phyloP scores from a whole-genome alignment of 2,329 filamentous ascomycete genomes.

The Colletotrichum acutatum region DNA sequence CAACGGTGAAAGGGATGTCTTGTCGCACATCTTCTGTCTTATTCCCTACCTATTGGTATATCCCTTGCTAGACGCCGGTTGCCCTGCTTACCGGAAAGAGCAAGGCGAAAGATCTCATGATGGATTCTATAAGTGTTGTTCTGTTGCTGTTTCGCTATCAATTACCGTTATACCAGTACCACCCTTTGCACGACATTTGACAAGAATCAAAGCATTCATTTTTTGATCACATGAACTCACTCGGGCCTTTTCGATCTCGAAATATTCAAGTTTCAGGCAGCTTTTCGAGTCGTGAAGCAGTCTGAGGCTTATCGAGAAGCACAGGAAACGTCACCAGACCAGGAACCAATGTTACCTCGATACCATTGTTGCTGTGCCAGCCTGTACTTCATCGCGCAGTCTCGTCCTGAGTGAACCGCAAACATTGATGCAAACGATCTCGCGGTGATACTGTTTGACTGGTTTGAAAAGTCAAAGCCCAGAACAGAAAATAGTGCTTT shows the following conservation, averaged over 20 bases:
- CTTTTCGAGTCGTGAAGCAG: background rate
- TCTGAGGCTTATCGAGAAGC: background rate
- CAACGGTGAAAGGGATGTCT: too few relatives aligned
- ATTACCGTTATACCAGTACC: conserved; percentile 1
- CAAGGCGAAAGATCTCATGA: background rate
- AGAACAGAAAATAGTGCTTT: background rate
- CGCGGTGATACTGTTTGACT: background rate
- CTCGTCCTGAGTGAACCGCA: background rate
- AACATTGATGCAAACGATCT: background rate
- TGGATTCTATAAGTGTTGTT: conserved; percentile 11
- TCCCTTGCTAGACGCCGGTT: conserved; percentile 7
- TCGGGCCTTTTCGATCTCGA: background rate
- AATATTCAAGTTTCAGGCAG: background rate
- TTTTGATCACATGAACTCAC: background rate
- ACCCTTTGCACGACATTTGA: conserved; percentile 20
- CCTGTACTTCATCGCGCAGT: background rate
- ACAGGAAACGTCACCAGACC: background rate
- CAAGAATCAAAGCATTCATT: background rate
- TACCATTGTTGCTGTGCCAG: background rate
- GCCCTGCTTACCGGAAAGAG: conserved; percentile 23
- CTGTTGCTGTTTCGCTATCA: conserved; percentile 6
- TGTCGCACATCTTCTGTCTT: background rate
- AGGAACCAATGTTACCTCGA: background rate
- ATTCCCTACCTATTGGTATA: background rate
- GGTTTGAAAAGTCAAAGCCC: too few relatives aligned